Base-by-base conservation (phyloP, 2,329 filamentous ascomycete genomes). In the Seiridium unicorne region DNA sequence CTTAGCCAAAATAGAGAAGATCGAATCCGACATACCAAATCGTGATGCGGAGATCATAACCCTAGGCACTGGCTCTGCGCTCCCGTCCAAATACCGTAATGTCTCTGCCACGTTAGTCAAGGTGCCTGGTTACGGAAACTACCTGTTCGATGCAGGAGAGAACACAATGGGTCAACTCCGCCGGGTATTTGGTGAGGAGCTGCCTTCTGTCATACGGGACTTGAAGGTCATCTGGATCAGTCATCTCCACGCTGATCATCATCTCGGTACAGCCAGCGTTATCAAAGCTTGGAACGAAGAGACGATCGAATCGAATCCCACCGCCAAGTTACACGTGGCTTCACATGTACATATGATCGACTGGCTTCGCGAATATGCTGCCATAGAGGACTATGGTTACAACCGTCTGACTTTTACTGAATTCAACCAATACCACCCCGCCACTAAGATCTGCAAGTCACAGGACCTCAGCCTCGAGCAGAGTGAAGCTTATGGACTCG, bases 201-300 rank as follows among this genome's bases (percentile, higher is more conserved):
- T 91, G 64, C 78, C 94, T 35, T 81, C 88, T n/a, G 81, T 97
- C 10, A 79, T 99, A n/a, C 83, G 80, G 61, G 88, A 96, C 63
- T 80, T 99, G 48, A 89, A 88, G 58, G 85, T 87, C 66, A 89
- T 99, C 63, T 96, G 92, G 87, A 95, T 99, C 75, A 96, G 92
- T 73, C 95, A 99, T 76, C 80, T 96, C 63, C 95, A 99, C 74
- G 95, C 95, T 4, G 95, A 99, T 76, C 95, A 99, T 75, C 95
- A 98, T 71, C 84, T 99, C 26, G 95, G 95, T 35, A 91, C 88
- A 1, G 82, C 86, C n/a, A 85, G 88, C 5, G 79, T 98, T n/a
- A 86, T 98, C 69, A 88, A 85, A 68, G 91, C 90, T 5, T 97
- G 93, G 91, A 87, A 91, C 58, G 82, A 87, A 48, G 77, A 76